A percentile compares a stretch with the other conserved stretches of the same genome.
phyloP scores from a whole-genome alignment of 495 filamentous ascomycete species.

The Evernia prunastri region DNA sequence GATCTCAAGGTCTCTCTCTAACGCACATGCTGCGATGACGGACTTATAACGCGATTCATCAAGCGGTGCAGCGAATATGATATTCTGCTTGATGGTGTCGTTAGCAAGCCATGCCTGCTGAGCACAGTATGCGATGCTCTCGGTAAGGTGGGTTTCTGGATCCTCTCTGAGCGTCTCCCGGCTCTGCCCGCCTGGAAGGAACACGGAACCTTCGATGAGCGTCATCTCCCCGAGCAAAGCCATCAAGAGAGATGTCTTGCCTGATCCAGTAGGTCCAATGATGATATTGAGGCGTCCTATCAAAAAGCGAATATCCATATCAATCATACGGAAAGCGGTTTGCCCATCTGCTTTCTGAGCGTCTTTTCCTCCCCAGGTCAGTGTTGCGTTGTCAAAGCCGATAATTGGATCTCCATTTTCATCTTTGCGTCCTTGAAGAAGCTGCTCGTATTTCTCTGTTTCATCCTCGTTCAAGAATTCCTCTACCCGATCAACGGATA shows the following conservation, averaged over 20 bases:
- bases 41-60: slow-evolving; percentile 80
- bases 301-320: slow-evolving; percentile 70
- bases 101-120: slow-evolving; percentile 98
- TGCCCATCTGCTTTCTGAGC: slow-evolving; percentile 51
- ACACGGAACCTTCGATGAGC: slow-evolving; percentile 68
- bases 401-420: slow-evolving; percentile 58
- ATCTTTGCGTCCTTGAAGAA: slow-evolving; percentile 56
- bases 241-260: slow-evolving; percentile 95
- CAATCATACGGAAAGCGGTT: slow-evolving; percentile 72
- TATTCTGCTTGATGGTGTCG: slow-evolving; percentile 92
- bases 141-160: slow-evolving; percentile 77
- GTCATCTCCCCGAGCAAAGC: slow-evolving; percentile 97
- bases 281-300: slow-evolving; percentile 82
- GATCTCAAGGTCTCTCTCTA: slow-evolving; percentile 87
- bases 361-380: slow-evolving; percentile 80
- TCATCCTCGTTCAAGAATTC: slow-evolving; percentile 92
- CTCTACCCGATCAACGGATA: slow-evolving; percentile 94
- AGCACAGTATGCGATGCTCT: slow-evolving; percentile 93
- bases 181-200: slow-evolving; percentile 73
- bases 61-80: slow-evolving; percentile 78
- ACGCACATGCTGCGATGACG: slow-evolving; percentile 85
- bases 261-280: slow-evolving; percentile 85
- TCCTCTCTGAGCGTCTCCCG: slow-evolving; percentile 77
- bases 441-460: slow-evolving; percentile 91
- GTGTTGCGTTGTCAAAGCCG: slow-evolving; percentile 75